These are phyloP conservation scores for Scenedesmus sp. DNA, from an alignment of 163 green algal genomes.

Conservation along the genomic window DNA sequence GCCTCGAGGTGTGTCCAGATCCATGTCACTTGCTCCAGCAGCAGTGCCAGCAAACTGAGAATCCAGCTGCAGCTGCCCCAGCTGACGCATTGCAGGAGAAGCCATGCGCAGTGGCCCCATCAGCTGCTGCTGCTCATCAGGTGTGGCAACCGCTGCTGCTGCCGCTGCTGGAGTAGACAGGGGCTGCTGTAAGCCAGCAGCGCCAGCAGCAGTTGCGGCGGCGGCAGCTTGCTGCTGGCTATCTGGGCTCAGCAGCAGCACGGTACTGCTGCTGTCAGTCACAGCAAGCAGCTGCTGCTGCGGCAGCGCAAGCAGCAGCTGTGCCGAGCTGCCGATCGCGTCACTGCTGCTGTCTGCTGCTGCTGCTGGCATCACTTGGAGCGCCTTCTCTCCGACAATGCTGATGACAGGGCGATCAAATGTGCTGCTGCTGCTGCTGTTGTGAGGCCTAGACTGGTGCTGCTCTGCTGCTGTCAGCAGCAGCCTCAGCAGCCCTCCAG, in stretches of 20 bases:
- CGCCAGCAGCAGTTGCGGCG: background rate
- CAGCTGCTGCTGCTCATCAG: background rate
- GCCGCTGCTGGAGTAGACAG: background rate
- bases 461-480: background rate
- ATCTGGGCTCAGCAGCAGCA: background rate
- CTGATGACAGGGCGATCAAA: background rate
- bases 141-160: background rate
- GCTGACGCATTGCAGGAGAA: background rate
- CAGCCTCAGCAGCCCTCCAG: background rate
- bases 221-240: background rate
- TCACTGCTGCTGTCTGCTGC: background rate
- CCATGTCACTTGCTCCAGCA: background rate
- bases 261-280: background rate
- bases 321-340: background rate
- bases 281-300: conserved; percentile 16
- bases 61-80: background rate
- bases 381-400: background rate
- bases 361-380: background rate
- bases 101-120: background rate
- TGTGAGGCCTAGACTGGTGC: background rate
- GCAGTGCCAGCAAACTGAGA: background rate
- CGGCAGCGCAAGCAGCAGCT: conserved; percentile 28
- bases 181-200: background rate
- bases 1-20: background rate
- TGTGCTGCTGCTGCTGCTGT: background rate